Conservation (phyloP, 768 basidiomycete species). For the Cystofilobasidium macerans region DNA sequence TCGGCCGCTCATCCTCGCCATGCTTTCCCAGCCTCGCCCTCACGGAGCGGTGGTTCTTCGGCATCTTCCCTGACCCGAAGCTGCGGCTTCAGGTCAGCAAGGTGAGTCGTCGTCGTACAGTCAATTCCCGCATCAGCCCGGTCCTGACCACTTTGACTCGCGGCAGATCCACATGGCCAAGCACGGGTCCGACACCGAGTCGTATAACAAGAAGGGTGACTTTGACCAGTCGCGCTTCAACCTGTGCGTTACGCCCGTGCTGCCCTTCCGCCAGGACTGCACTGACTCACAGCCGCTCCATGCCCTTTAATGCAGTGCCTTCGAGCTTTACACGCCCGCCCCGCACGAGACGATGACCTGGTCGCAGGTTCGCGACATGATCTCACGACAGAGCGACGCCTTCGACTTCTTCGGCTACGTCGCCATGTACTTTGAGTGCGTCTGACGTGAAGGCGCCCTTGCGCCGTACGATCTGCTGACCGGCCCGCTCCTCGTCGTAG, state of each 20-base stretch:
- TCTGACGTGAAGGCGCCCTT: background rate
- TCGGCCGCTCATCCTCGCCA: background rate
- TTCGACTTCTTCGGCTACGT: slow-evolving; percentile 35
- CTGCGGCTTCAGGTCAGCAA: slow-evolving; percentile 31
- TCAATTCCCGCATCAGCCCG: too few species aligned
- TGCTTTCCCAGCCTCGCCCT: background rate
- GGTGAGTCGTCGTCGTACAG: background rate
- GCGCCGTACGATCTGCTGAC: background rate
- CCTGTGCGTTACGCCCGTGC: background rate
- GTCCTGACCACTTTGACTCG: too few species aligned
- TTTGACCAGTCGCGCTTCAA: slow-evolving; percentile 17
- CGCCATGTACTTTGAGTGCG: slow-evolving; percentile 7
- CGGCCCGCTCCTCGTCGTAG: background rate
- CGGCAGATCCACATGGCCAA: slow-evolving; percentile 38
- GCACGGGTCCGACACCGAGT: slow-evolving; percentile 44
- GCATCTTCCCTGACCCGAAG: background rate
- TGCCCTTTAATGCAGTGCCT: background rate
- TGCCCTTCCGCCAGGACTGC: background rate
- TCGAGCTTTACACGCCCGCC: slow-evolving; percentile 26
- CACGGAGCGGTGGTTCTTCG: slow-evolving; percentile 1
- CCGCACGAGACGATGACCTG: slow-evolving; percentile 31
- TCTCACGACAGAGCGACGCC: slow-evolving; percentile 32
- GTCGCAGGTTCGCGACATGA: slow-evolving; percentile 37
- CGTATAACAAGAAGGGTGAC: slow-evolving; percentile 38
- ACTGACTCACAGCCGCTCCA: background rate